Percentiles rank a stretch among this genome's conserved stretches.
Evolutionary conservation across 2,329 filamentous ascomycete genomes (phyloP).

Genomic region (Fusarium marasasianum): DNA sequence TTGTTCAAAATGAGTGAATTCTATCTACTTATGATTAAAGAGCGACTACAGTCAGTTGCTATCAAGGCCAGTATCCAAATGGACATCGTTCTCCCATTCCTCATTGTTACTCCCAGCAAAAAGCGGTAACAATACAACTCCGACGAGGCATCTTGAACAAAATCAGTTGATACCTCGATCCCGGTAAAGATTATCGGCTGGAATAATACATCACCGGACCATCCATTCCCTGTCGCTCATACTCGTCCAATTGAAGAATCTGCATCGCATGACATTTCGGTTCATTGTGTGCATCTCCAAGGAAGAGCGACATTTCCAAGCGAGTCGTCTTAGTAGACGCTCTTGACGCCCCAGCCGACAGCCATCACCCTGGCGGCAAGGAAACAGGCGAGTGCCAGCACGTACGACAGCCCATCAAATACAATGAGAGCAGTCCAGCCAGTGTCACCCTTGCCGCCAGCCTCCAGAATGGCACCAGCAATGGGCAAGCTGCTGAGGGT

Average conservation of each 20-base stretch:
- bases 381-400: conserved; percentile 30
- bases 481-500: conserved; percentile 60
- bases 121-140: not conserved
- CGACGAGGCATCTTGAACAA: conserved; percentile 8
- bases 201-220: conserved; percentile 15
- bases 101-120: not conserved
- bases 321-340: conserved; percentile 16
- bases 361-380: conserved; percentile 30
- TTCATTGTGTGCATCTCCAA: not conserved
- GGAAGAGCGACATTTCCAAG: not conserved
- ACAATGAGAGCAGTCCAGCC: conserved; percentile 52
- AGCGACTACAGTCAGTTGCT: not conserved
- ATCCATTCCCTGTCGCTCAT: not conserved
- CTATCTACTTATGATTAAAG: not conserved
- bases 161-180: conserved; percentile 10
- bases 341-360: conserved; percentile 31
- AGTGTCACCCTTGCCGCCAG: conserved; percentile 36
- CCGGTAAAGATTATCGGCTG: conserved; percentile 8
- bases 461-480: conserved; percentile 51
- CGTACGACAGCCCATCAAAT: conserved; percentile 48
- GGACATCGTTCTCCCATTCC: not conserved
- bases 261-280: conserved; percentile 16
- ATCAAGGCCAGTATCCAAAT: not conserved
- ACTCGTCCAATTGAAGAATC: not conserved
- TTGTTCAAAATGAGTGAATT: conserved; percentile 1